Percentiles rank a stretch among this genome's conserved stretches.
These are phyloP conservation scores for Ophiostoma montium DNA, from an alignment of 2,329 filamentous ascomycete species.

Conservation along the genomic window DNA sequence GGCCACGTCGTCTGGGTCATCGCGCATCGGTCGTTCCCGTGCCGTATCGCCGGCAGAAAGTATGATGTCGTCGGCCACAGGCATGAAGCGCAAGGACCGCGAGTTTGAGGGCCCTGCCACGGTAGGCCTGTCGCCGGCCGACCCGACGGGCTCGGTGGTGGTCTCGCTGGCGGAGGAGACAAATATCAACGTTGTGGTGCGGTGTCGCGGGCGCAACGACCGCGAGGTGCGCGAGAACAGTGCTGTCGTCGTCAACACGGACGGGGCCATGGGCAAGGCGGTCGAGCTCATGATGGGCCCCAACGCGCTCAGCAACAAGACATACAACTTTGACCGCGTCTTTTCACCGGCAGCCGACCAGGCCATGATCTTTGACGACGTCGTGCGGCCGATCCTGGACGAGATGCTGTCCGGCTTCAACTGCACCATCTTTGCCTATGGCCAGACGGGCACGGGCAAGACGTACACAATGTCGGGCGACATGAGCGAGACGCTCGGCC, in stretches of 20 bases:
- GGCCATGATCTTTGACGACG: constrained; percentile 86
- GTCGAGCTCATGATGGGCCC: constrained; percentile 87
- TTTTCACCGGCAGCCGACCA: constrained; percentile 94
- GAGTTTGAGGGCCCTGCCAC: constrained; percentile 45
- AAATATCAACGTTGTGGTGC: constrained; percentile 94
- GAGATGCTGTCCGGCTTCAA: constrained; percentile 96
- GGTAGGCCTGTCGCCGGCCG: constrained; percentile 28
- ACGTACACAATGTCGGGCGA: constrained; percentile 99
- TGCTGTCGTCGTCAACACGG: constrained; percentile 76
- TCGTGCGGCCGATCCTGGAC: constrained; percentile 81
- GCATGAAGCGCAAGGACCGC: constrained; percentile 73
- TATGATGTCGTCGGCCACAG: constrained; percentile 44
- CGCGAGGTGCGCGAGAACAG: constrained; percentile 91
- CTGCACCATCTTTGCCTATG: constrained; percentile 97
- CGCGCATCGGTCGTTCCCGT: constrained; percentile 23
- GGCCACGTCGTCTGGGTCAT: not conserved
- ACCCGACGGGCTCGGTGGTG: constrained; percentile 4
- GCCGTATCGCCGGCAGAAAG: constrained; percentile 60
- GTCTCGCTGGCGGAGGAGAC: constrained; percentile 54
- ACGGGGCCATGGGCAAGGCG: constrained; percentile 72
- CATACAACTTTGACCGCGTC: constrained; percentile 92
- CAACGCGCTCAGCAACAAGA: constrained; percentile 86
- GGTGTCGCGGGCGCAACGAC: constrained; percentile 84
- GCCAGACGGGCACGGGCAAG: constrained; percentile 94
- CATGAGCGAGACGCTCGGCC: constrained; percentile 74